Evolutionary conservation across 1,284 basidiomycete species (phyloP), one percentile per base, ranked within the genome.

Genomic region (Chalciporus sp.): DNA sequence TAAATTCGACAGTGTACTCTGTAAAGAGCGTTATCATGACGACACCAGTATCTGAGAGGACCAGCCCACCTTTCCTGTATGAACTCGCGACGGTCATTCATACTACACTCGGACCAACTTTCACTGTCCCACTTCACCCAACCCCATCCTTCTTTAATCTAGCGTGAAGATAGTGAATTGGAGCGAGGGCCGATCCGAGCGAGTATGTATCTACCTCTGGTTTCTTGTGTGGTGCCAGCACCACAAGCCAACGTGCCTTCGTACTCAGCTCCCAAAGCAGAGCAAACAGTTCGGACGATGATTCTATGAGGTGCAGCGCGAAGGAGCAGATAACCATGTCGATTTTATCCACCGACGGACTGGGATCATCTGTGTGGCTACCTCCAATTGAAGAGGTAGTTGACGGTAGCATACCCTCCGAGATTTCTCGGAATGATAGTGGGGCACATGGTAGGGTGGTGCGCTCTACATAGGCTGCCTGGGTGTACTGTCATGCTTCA

Each of bases 81-180:
- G 40, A 85, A 73, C 59, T 84, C 76, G 40, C 61, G 64, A 52
- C 72, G 69, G 52, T 76, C 71, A 33, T 62, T 67, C 75, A 75
- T 80, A 55, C 53, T 66, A 67, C 72, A 72, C 40, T 74, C 72
- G 23, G 63, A 60, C 86, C 86, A 89, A 10, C 63, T 65, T n/a
- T 77, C 72, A 19, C 81, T 68, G 61, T 89, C 79, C 85, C 86
- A 89, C 58, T 86, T 81, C 10, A 69, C 66, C 86, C 86, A 90
- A 11, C 87, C 86, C 86, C 86, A 90, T 0, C 84, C 83, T 12
- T 82, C 79, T 68, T 88, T 89, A 60, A 90, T 84, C 86, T 88
- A 48, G 5, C 7, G 20, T 14, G 23, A 41, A 40, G 14, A 7
- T 10, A 4, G 8, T 55, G 14, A 16, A 19, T 20, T 40, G 4